phyloP scores from a whole-genome alignment of 75 land plant genomes.

The Sequoia sempervirens region DNA sequence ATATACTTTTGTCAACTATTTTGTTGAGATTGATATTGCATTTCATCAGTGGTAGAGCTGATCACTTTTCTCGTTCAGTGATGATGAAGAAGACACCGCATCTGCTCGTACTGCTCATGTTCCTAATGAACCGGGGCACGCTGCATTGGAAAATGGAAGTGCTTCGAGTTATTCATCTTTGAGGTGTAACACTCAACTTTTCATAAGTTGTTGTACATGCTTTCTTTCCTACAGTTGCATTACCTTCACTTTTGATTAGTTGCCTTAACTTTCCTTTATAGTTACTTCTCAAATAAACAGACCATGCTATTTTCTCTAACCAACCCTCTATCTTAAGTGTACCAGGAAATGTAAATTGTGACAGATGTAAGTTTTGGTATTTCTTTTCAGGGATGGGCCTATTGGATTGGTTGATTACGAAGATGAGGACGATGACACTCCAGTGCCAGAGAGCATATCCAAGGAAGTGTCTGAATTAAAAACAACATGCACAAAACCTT shows the following conservation, averaged over 20 bases:
- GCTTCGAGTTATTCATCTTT: conserved; percentile 21
- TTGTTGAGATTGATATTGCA: not conserved
- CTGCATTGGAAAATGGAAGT: conserved; percentile 51
- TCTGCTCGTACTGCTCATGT: conserved; percentile 30
- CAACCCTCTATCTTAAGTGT: not conserved
- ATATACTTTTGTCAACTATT: too few species aligned
- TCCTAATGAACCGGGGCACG: conserved; percentile 22
- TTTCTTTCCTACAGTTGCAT: not conserved
- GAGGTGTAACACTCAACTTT: conserved; percentile 27
- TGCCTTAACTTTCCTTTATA: not conserved
- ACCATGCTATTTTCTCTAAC: not conserved
- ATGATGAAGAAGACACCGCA: conserved; percentile 82
- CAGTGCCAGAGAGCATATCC: conserved; percentile 16
- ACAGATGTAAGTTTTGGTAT: not conserved
- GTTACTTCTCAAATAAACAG: not conserved
- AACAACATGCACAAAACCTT: not conserved
- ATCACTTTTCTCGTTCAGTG: conserved; percentile 36
- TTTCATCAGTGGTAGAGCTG: not conserved
- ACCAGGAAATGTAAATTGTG: not conserved
- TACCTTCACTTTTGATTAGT: not conserved
- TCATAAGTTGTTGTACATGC: not conserved
- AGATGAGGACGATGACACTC: conserved; percentile 83
- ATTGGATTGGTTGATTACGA: conserved; percentile 88
- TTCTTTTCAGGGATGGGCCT: conserved; percentile 32
- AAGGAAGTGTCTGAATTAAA: not conserved